Evolutionary conservation across 2,329 filamentous ascomycete genomes (phyloP), one percentile per base, ranked within the genome.

Genomic region (Ascosphaera aggregata): DNA sequence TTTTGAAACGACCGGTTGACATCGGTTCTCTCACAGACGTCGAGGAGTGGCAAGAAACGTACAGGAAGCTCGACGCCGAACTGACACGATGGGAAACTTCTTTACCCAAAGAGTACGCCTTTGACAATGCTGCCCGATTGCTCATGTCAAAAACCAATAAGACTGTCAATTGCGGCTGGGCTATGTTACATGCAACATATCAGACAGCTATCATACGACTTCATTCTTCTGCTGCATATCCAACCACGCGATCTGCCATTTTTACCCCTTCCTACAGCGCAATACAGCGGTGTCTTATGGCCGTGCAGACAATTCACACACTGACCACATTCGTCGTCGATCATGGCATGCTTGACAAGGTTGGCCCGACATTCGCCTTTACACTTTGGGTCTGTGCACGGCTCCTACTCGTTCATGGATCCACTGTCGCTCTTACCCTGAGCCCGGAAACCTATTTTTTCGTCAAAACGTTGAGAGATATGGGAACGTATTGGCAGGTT

Each of bases 151-250:
- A 71, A 4, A 69, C 67, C 38, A 71, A 68, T 48, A 81, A 80
- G 53, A 67, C 67, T 34, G 62, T 84, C 37, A 82, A 80, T 51
- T 82, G 79, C 52, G 77, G 76, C 39, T 84, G 84, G 77, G 73
- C 93, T 38, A 92, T 92, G 76, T 64, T 93, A 20, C 85, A 93
- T 52, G 78, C 80, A 3, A 84, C 82, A 1, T 92, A 85, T 50
- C 80, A 91, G 55, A 91, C 82, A 1, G 79, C 84, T 36, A 75
- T 92, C 7, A 92, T 94, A 47, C 74, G 85, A 27, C 66, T 93
- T 18, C 84, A 93, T 59, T 93, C 84, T 0, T 92, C 82, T 1
- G 82, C 85, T 4, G 85, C 84, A 2, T 94, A 93, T 54, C 85
- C 85, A 2, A 91, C 82, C 3, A 89, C 80, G 2, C 69, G 80